Conservation (phyloP, 2,329 filamentous ascomycete species). For the Beauveria medogensis region DNA sequence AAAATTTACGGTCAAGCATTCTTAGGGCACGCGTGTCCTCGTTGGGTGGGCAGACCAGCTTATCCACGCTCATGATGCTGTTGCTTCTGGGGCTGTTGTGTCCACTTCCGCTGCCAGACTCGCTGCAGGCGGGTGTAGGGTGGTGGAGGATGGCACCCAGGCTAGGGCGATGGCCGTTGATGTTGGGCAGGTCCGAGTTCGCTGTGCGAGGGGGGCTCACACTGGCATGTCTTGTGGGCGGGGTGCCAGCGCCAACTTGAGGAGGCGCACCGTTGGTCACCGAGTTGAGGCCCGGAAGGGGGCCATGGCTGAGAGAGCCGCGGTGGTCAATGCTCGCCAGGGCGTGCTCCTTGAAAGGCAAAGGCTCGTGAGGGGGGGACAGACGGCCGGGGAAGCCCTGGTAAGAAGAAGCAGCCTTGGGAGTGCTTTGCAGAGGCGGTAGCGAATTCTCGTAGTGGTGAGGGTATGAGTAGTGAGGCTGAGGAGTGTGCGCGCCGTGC, state of each 20-base stretch:
- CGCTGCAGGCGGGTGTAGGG: constrained; percentile 38
- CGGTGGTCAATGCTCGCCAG: constrained; percentile 24
- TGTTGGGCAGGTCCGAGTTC: constrained; percentile 25
- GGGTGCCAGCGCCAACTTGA: constrained; percentile 29
- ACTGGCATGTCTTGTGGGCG: constrained; percentile 39
- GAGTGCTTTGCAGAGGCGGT: constrained; percentile 26
- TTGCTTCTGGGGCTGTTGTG: constrained; percentile 30
- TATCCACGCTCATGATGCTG: constrained; percentile 15
- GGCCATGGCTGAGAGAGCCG: constrained; percentile 27
- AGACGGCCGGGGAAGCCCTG: constrained; percentile 25
- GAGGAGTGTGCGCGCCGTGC: constrained; percentile 21
- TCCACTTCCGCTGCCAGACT: constrained; percentile 36
- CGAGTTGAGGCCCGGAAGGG: constrained; percentile 35
- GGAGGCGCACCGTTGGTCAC: constrained; percentile 21
- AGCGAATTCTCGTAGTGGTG: constrained; percentile 28
- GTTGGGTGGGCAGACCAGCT: constrained; percentile 19
- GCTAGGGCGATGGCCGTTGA: constrained; percentile 28
- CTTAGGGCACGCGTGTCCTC: constrained; percentile 60
- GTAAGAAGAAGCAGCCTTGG: constrained; percentile 24
- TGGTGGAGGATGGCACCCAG: constrained; percentile 46
- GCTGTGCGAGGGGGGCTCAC: constrained; percentile 39
- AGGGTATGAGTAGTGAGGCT: constrained; percentile 22
- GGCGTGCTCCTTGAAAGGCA: constrained; percentile 36
- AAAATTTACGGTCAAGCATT: constrained; percentile 55
- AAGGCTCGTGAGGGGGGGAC: constrained; percentile 33